A percentile compares a stretch with the other conserved stretches of the same genome.
phyloP scores from a whole-genome alignment of 1,284 basidiomycete species.

The Ustilago xerochloae region DNA sequence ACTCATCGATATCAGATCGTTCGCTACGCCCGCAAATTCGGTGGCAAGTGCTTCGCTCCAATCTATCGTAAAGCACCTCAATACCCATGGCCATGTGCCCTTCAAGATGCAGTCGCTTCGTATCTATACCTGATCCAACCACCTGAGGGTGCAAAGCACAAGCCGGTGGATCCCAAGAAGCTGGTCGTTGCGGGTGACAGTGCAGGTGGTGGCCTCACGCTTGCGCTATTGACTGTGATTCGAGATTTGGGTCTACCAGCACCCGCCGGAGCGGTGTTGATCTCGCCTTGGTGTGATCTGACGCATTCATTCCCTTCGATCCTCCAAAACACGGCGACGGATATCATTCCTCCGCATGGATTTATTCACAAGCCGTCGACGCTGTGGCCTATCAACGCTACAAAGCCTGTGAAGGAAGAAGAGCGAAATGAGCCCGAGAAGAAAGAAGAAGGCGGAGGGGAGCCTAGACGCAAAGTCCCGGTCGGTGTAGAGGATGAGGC shows the following conservation, averaged over 20 bases:
- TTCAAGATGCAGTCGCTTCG: conserved; percentile 86
- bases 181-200: conserved; percentile 89
- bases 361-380: conserved; percentile 67
- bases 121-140: conserved; percentile 81
- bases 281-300: conserved; percentile 81
- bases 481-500: conserved; percentile 26
- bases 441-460: background rate
- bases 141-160: conserved; percentile 74
- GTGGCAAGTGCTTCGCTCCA: conserved; percentile 69
- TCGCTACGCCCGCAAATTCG: conserved; percentile 69
- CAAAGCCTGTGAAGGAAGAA: conserved; percentile 17
- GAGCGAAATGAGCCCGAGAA: background rate
- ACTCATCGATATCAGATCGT: conserved; percentile 70
- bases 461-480: conserved; percentile 26
- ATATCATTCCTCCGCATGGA: conserved; percentile 74
- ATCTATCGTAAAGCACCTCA: conserved; percentile 67
- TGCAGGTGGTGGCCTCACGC: conserved; percentile 87
- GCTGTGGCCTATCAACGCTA: conserved; percentile 61
- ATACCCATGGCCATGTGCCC: conserved; percentile 88
- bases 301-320: conserved; percentile 94
- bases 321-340: conserved; percentile 80
- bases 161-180: conserved; percentile 81
- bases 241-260: conserved; percentile 84
- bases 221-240: conserved; percentile 89
- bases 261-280: conserved; percentile 74